These are phyloP conservation scores for Candida parachauliodes DNA, from an alignment of 805 yeast species.

Conservation along the genomic window DNA sequence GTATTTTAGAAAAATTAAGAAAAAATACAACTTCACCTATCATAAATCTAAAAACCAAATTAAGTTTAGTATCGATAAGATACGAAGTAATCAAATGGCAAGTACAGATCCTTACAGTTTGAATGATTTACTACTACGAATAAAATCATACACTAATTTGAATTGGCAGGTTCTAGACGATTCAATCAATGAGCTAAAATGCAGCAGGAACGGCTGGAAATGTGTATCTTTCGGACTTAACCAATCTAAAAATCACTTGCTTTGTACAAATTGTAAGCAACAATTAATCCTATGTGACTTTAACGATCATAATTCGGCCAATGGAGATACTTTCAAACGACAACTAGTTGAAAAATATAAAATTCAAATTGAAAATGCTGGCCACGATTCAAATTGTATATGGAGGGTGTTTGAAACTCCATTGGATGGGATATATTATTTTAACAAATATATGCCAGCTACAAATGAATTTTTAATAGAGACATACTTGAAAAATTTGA, in stretches of 20 bases:
- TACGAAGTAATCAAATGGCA: conserved; percentile 12
- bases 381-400: conserved; percentile 30
- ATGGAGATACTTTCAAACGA: conserved; percentile 19
- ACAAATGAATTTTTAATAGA: conserved; percentile 27
- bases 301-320: conserved; percentile 1
- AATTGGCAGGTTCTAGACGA: conserved; percentile 38
- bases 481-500: conserved; percentile 26
- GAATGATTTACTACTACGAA: conserved; percentile 32
- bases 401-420: conserved; percentile 38
- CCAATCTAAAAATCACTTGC: conserved; percentile 26
- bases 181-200: conserved; percentile 41
- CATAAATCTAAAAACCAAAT: conserved; percentile 24
- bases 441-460: conserved; percentile 26
- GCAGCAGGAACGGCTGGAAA: conserved; percentile 54
- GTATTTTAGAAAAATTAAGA: conserved; percentile 33
- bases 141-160: conserved; percentile 40
- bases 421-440: conserved; percentile 29
- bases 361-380: conserved; percentile 19
- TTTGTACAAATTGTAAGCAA: conserved; percentile 31
- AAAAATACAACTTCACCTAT: conserved; percentile 34
- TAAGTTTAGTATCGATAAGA: conserved; percentile 12
- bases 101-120: conserved; percentile 39
- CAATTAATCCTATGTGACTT: conserved; percentile 26
- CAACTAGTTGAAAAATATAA: conserved; percentile 23
- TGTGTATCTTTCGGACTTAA: conserved; percentile 31